A percentile compares a stretch with the other conserved stretches of the same genome.
These are phyloP conservation scores for Pichia sp. DNA, from an alignment of 1,139 yeast species.

Conservation along the genomic window DNA sequence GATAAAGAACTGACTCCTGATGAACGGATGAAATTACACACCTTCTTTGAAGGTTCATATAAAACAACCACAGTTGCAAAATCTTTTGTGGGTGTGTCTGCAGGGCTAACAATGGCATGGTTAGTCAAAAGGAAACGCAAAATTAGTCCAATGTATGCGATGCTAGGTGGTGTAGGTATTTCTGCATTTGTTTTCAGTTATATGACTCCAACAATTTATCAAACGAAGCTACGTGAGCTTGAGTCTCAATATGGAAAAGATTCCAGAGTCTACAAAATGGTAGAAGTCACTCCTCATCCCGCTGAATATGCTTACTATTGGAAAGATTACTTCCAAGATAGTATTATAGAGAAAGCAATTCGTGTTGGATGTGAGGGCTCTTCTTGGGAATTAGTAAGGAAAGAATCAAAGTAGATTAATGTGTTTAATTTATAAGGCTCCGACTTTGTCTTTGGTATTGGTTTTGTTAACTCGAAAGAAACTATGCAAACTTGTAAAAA, in stretches of 20 bases:
- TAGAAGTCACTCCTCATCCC: constrained; percentile 20
- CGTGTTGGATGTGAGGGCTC: constrained; percentile 20
- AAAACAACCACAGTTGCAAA: constrained; percentile 16
- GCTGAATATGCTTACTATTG: constrained; percentile 22
- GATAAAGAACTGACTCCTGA: constrained; percentile 10
- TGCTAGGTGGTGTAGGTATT: constrained; percentile 19
- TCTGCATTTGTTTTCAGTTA: constrained; percentile 18
- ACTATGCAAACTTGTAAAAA: no score
- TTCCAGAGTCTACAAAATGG: constrained; percentile 14
- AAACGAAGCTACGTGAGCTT: constrained; percentile 8
- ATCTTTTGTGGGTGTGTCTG: constrained; percentile 20
- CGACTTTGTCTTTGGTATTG: neutral
- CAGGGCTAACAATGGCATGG: constrained; percentile 23
- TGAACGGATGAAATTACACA: constrained; percentile 19
- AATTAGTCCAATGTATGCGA: constrained; percentile 20
- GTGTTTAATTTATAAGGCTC: neutral
- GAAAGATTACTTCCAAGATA: constrained; percentile 21
- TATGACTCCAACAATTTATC: constrained; percentile 16
- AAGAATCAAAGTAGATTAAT: neutral
- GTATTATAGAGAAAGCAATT: constrained; percentile 16
- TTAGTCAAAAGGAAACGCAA: constrained; percentile 14
- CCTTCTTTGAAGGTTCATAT: constrained; percentile 18
- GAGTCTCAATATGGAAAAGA: constrained; percentile 16
- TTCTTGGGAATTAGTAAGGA: neutral
- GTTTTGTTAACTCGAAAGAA: no score